Base-by-base conservation (phyloP, 805 yeast genomes). In the Hanseniaspora mollemarum region DNA sequence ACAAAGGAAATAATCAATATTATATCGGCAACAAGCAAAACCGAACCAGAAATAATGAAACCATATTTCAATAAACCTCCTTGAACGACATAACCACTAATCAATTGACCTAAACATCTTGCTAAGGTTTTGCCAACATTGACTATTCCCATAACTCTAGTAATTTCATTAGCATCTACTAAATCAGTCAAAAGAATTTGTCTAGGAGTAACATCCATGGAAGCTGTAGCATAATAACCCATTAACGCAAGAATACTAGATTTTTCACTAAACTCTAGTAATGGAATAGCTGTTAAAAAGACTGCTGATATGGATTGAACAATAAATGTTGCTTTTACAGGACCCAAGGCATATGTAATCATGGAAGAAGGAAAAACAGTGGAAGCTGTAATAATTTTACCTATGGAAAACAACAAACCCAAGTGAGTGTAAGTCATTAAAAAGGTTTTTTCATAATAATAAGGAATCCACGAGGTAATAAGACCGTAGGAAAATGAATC, bases 201-300 rank as follows among this genome's bases (percentile, higher is more conserved):
- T 46, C 96, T 75, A 6, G 96, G 95, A 2, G 87, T 92, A 26
- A 87, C 95, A 62, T 87, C 96, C 88, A 87, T 86, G 1, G 88
- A 77, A 1, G 80, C 71, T 0, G 86, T 76, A 2, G 80, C 67
- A 53, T 78, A 79, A 55, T 84, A 77, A 24, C 75, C 61, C 19
- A 80, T 56, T 31, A 83, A 68, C 5, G 77, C 63, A 0, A 67
- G 50, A 25, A 83, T 70, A 0, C 90, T 83, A 1, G 59, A 43
- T 0, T 61, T 53, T n/a, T 68, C 54, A 35, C 59, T 59, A 21
- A 54, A 53, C 16, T 72, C 69, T 7, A 72, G 65, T 2, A 74
- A 55, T 4, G 86, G 84, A 10, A 78, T 69, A 13, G 71, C 44
- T 2, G 76, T 70, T 58, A 80, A 75, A 54, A 84, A 77, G 0